Percentiles rank a stretch among this genome's conserved stretches.
phyloP scores from a whole-genome alignment of 805 yeast genomes.

The Yamadazyma nakazawae region DNA sequence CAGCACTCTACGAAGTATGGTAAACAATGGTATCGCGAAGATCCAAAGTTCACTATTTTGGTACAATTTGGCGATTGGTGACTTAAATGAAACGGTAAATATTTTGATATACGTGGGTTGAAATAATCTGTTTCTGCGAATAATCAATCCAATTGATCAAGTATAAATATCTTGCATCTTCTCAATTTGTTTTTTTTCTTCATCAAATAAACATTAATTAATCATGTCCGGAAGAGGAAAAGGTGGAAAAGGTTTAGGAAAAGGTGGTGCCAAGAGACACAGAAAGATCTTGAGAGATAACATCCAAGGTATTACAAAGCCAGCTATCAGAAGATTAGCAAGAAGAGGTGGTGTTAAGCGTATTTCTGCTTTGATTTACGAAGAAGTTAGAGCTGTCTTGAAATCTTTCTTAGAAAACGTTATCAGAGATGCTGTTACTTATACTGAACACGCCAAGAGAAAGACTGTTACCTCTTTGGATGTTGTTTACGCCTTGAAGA shows the following conservation, averaged over 20 bases:
- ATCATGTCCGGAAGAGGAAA: constrained; percentile 98
- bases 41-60: not conserved
- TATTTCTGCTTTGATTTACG: constrained; percentile 96
- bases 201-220: constrained; percentile 11
- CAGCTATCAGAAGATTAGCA: constrained; percentile 99
- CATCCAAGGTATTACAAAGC: constrained; percentile 99
- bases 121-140: not conserved
- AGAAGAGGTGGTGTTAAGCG: constrained; percentile 99
- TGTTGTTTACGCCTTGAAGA: constrained; percentile 97
- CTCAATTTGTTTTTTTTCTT: not conserved
- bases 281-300: constrained; percentile 98
- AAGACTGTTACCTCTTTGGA: constrained; percentile 98
- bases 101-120: not conserved
- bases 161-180: constrained; percentile 4
- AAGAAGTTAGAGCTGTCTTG: constrained; percentile 95
- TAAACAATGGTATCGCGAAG: not conserved
- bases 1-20: not conserved
- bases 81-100: not conserved
- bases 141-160: not conserved
- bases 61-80: not conserved
- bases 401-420: constrained; percentile 94
- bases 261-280: constrained; percentile 99
- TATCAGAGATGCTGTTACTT: constrained; percentile 97
- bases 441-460: constrained; percentile 99
- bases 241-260: constrained; percentile 99